Conservation (phyloP, 2,329 filamentous ascomycete species). For the Chalaropsis ovoidea region DNA sequence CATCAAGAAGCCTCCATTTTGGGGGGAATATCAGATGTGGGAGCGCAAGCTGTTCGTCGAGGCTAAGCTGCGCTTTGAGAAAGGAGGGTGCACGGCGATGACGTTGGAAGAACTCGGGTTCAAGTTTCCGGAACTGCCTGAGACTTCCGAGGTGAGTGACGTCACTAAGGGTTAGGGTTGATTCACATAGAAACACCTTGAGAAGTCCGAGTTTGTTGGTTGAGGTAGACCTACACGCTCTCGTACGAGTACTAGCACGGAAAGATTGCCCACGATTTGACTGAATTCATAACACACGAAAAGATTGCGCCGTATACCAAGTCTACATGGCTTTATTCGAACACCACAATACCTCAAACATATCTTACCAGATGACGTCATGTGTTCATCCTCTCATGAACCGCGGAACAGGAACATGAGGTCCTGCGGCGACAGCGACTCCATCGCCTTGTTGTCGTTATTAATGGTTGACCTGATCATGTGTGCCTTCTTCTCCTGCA, state of each 20-base stretch:
- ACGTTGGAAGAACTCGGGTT: constrained; percentile 65
- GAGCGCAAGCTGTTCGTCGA: constrained; percentile 55
- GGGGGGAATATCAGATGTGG: constrained; percentile 64
- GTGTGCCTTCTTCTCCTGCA: constrained; percentile 97
- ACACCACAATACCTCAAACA: not conserved
- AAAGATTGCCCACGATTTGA: not conserved
- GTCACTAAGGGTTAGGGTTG: not conserved
- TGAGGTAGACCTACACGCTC: not conserved
- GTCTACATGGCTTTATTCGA: not conserved
- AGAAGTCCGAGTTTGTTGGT: not conserved
- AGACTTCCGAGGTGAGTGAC: constrained; percentile 29
- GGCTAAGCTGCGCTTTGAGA: constrained; percentile 63
- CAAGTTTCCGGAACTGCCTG: constrained; percentile 33
- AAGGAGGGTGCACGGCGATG: constrained; percentile 52
- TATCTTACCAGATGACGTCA: not conserved
- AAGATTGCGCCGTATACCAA: too few species aligned
- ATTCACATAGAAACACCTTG: too few species aligned
- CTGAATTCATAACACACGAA: too few species aligned
- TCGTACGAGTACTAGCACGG: too few species aligned
- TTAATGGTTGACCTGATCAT: constrained; percentile 98
- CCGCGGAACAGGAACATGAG: constrained; percentile 95
- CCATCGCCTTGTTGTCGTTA: constrained; percentile 80
- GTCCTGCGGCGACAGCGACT: constrained; percentile 80
- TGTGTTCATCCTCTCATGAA: constrained; percentile 29
- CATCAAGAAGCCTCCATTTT: constrained; percentile 53